A percentile compares a stretch with the other conserved stretches of the same genome.
phyloP scores from a whole-genome alignment of 257 asterid species.

The Datura wrightii region DNA sequence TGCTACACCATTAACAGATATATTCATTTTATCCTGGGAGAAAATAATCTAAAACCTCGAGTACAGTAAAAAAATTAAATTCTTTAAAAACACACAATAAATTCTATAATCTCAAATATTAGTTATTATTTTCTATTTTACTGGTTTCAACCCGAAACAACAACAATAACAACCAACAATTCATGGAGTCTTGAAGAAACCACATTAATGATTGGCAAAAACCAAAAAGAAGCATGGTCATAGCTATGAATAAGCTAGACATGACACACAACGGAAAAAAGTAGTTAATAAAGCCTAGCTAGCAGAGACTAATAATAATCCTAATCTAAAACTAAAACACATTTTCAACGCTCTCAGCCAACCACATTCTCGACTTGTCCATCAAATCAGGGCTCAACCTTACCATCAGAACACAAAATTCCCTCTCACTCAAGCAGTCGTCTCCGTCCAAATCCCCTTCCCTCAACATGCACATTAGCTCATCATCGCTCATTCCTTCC shows the following conservation, averaged over 20 bases:
- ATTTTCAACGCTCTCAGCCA: constrained; percentile 29
- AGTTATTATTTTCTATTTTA: too few relatives aligned
- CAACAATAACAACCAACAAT: neutral
- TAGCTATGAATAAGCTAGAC: constrained; percentile 7
- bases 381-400: constrained; percentile 65
- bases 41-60: too few relatives aligned
- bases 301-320: neutral
- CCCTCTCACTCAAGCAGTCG: constrained; percentile 63
- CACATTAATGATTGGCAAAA: neutral
- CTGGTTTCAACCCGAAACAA: too few relatives aligned
- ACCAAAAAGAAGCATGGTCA: neutral
- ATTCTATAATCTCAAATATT: too few relatives aligned
- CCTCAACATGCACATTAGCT: constrained; percentile 54
- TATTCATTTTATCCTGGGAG: too few relatives aligned
- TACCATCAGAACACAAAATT: constrained; percentile 79
- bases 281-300: neutral
- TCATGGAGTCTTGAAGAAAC: neutral
- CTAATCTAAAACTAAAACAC: neutral
- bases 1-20: too few relatives aligned
- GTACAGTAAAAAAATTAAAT: too few relatives aligned
- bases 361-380: constrained; percentile 46
- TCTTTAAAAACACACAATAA: too few relatives aligned
- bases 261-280: neutral
- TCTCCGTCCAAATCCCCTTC: constrained; percentile 86
- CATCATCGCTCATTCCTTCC: constrained; percentile 53